Percentiles rank a stretch among this genome's conserved stretches.
Evolutionary conservation across 192 early-diverging fungal species (phyloP).

Genomic region (Linnemannia elongata): DNA sequence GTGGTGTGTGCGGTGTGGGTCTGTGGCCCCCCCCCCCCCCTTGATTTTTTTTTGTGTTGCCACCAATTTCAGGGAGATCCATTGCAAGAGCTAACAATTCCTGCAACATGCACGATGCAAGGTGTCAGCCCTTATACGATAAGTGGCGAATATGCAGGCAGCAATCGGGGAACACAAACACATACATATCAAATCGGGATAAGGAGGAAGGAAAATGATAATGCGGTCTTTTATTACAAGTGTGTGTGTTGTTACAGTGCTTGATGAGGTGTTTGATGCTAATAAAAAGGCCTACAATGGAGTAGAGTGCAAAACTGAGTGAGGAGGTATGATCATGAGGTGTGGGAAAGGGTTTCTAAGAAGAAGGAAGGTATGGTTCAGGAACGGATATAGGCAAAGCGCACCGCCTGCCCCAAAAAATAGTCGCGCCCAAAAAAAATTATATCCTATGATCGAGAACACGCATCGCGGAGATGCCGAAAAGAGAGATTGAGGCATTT

Average conservation of each 20-base stretch:
- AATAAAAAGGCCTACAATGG: background rate
- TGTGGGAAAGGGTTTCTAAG: too few relatives aligned
- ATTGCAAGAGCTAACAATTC: too few relatives aligned
- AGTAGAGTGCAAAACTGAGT: background rate
- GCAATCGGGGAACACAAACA: background rate
- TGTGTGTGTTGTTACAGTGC: constrained; percentile 6
- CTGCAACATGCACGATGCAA: background rate
- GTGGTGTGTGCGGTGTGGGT: background rate
- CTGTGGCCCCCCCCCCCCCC: background rate
- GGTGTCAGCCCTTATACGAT: background rate
- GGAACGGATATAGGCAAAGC: too few relatives aligned
- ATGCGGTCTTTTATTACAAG: constrained; percentile 7
- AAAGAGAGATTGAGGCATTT: background rate
- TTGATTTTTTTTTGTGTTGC: background rate
- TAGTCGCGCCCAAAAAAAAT: too few relatives aligned
- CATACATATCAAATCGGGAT: background rate
- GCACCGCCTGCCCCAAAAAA: too few relatives aligned
- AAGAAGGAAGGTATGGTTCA: background rate
- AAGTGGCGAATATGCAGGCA: background rate
- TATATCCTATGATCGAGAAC: too few relatives aligned
- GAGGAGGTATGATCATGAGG: background rate
- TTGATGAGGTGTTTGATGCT: background rate
- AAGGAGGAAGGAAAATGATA: background rate
- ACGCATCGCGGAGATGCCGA: background rate
- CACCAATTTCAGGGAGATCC: background rate